A percentile compares a stretch with the other conserved stretches of the same genome.
Conservation (phyloP, 768 basidiomycete species). For the Termitomyces sp. region DNA sequence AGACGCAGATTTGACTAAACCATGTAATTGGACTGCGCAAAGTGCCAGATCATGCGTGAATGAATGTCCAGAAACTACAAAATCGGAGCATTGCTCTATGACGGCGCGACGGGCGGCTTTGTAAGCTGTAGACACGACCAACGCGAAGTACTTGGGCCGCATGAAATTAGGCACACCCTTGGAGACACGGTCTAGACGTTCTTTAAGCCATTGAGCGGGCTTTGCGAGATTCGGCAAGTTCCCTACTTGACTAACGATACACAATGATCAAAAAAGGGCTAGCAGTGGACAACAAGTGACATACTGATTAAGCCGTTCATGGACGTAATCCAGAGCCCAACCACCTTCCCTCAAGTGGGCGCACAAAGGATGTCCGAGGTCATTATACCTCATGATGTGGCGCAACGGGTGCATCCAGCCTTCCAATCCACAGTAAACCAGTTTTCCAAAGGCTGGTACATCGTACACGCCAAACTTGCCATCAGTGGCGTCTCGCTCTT, state of each 20-base stretch:
- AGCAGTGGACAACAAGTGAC: constrained; percentile 23
- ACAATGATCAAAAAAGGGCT: constrained; percentile 2
- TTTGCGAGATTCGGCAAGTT: constrained; percentile 61
- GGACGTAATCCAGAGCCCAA: constrained; percentile 91
- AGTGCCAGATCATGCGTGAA: constrained; percentile 91
- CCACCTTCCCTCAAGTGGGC: constrained; percentile 79
- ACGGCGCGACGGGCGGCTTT: constrained; percentile 81
- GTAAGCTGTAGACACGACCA: constrained; percentile 87
- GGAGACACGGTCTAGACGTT: constrained; percentile 82
- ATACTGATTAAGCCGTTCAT: constrained; percentile 62
- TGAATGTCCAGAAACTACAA: constrained; percentile 75
- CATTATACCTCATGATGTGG: constrained; percentile 83
- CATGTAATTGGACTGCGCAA: constrained; percentile 86
- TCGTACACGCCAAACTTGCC: constrained; percentile 81
- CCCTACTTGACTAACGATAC: constrained; percentile 46
- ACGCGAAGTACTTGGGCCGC: constrained; percentile 93
- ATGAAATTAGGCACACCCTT: constrained; percentile 74
- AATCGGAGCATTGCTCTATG: constrained; percentile 85
- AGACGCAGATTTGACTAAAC: constrained; percentile 85
- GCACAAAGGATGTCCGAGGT: constrained; percentile 90
- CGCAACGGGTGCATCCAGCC: constrained; percentile 94
- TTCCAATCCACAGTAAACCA: constrained; percentile 91
- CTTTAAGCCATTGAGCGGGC: constrained; percentile 80
- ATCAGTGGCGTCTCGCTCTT: constrained; percentile 84
- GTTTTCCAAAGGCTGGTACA: constrained; percentile 64